Conservation (phyloP, 805 yeast species). For the Wickerhamiella brachini region DNA sequence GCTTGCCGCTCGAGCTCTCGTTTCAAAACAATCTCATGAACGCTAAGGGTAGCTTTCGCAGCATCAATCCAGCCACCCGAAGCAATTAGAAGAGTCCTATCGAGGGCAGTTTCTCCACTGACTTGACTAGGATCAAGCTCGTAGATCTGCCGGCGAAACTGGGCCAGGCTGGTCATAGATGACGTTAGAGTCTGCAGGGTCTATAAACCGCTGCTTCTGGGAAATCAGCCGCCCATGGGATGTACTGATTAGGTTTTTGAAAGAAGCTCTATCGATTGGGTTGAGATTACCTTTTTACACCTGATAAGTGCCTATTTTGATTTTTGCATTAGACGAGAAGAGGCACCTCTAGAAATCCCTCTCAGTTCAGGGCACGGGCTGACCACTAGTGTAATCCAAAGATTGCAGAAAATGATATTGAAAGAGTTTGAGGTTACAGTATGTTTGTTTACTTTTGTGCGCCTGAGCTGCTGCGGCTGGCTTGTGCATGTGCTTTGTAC, state of each 20-base stretch:
- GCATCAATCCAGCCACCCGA: slow-evolving; percentile 17
- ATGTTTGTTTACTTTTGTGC: background rate
- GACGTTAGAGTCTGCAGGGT: background rate
- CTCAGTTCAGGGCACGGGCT: no score
- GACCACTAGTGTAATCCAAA: no score
- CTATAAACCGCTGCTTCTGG: no score
- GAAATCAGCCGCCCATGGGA: no score
- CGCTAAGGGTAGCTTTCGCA: slow-evolving; percentile 12
- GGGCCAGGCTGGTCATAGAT: background rate
- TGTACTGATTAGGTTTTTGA: no score
- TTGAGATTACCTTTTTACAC: no score
- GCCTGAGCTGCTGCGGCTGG: background rate
- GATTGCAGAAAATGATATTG: no score
- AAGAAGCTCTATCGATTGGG: no score
- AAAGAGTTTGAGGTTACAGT: no score
- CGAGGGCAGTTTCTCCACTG: background rate
- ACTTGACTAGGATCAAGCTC: background rate
- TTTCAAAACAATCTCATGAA: slow-evolving; percentile 8
- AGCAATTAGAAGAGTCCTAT: slow-evolving; percentile 9
- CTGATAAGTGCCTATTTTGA: no score
- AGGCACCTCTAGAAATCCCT: no score
- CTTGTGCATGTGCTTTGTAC: background rate
- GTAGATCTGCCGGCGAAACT: background rate
- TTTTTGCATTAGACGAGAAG: no score
- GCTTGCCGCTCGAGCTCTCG: slow-evolving; percentile 10